phyloP scores from a whole-genome alignment of 164 flowering plant species.

The Protea cynaroides region DNA sequence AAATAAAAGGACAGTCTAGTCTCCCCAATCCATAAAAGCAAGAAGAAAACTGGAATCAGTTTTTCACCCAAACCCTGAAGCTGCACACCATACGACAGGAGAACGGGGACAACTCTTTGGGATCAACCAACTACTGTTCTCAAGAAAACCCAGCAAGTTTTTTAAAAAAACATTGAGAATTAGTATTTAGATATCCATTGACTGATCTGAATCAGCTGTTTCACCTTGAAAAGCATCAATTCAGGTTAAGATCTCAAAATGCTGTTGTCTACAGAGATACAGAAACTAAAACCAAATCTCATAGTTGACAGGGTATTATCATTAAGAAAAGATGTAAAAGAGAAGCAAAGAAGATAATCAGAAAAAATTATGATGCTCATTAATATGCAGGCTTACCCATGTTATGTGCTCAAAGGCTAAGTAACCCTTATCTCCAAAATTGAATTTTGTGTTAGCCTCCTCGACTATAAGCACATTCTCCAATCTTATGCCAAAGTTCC shows the following conservation, averaged over 20 bases:
- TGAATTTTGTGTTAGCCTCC: constrained; percentile 82
- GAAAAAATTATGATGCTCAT: background rate
- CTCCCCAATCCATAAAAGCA: no score
- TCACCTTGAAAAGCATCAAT: no score
- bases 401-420: constrained; percentile 92
- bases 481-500: constrained; percentile 88
- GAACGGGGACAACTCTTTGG: background rate
- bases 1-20: no score
- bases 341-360: background rate
- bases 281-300: background rate
- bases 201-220: no score
- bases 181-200: no score
- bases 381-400: constrained; percentile 55
- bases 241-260: no score
- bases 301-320: background rate
- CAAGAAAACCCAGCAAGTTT: no score
- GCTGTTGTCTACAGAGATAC: no score
- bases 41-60: background rate
- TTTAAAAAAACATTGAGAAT: background rate
- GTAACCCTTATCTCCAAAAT: constrained; percentile 92
- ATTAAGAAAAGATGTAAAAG: background rate
- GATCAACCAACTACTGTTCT: background rate
- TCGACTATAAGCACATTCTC: constrained; percentile 91
- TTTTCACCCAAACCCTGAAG: background rate
- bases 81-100: background rate